Percentiles rank a stretch among this genome's conserved stretches.
Conservation (phyloP, 2,329 filamentous ascomycete species). For the Lasiodiplodia hormozganensis region DNA sequence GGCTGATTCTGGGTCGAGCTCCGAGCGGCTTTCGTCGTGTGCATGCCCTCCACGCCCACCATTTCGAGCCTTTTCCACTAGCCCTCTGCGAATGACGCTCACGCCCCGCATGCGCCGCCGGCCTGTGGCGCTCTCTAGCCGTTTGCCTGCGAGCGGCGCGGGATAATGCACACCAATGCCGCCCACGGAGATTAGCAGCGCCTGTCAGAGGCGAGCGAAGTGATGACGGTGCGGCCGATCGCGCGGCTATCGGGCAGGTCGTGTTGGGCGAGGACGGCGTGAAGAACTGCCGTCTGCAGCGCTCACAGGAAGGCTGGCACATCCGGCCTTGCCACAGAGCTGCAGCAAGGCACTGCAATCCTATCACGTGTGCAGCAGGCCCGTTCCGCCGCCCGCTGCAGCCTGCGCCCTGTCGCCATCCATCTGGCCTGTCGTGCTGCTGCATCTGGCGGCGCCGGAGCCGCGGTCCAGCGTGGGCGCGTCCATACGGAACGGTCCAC, state of each 20-base stretch:
- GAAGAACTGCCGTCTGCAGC: background rate
- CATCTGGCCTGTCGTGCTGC: background rate
- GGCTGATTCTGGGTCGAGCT: conserved; percentile 3
- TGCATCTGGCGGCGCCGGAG: conserved; percentile 13
- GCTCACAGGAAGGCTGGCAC: background rate
- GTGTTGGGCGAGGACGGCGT: background rate
- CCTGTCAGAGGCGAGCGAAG: conserved; percentile 7
- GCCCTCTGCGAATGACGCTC: conserved; percentile 19
- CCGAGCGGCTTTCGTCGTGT: conserved; percentile 10
- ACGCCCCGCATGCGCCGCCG: conserved; percentile 20
- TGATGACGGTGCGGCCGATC: background rate
- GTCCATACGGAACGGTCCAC: conserved; percentile 16
- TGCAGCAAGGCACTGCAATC: background rate
- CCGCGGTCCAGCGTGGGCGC: conserved; percentile 7
- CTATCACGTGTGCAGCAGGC: conserved; percentile 10
- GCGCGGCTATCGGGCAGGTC: conserved; percentile 4
- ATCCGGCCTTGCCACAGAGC: background rate
- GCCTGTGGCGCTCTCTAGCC: conserved; percentile 22
- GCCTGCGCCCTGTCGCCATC: background rate
- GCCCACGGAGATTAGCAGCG: conserved; percentile 18
- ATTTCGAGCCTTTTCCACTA: conserved; percentile 19
- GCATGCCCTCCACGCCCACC: conserved; percentile 11
- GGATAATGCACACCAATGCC: conserved; percentile 5
- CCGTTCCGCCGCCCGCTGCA: conserved; percentile 15
- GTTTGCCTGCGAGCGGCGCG: conserved; percentile 2